Evolutionary conservation across 2,329 filamentous ascomycete species (phyloP).

Genomic region (Penicillium fuscoglaucum): DNA sequence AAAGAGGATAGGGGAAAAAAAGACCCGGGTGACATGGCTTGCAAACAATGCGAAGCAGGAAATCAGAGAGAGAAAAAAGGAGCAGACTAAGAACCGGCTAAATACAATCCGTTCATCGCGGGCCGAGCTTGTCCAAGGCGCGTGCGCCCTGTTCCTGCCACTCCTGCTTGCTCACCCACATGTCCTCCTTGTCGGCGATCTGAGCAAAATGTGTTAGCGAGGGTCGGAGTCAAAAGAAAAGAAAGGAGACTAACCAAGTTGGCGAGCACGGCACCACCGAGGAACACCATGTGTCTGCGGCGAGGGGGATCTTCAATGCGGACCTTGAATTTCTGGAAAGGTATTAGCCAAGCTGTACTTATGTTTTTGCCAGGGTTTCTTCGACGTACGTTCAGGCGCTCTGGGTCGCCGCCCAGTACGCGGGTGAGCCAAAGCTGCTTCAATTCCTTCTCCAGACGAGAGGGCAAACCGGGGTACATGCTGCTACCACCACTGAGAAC

Average conservation of each 20-base stretch:
- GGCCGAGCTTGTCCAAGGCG: constrained; percentile 87
- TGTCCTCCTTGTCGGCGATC: constrained; percentile 97
- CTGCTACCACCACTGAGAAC: constrained; percentile 94
- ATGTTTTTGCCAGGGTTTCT: background rate
- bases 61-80: constrained; percentile 21
- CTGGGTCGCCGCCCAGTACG: constrained; percentile 85
- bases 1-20: constrained; percentile 6
- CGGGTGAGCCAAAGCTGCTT: constrained; percentile 98
- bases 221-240: background rate
- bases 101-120: constrained; percentile 59
- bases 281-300: constrained; percentile 98
- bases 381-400: constrained; percentile 70
- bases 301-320: constrained; percentile 96
- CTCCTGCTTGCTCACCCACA: constrained; percentile 98
- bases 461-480: constrained; percentile 98
- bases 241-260: constrained; percentile 66
- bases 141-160: constrained; percentile 91
- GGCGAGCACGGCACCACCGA: constrained; percentile 91
- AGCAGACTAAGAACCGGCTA: constrained; percentile 19
- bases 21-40: constrained; percentile 19
- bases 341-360: constrained; percentile 9
- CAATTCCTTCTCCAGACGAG: constrained; percentile 93
- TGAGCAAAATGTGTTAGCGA: constrained; percentile 29
- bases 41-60: constrained; percentile 23
- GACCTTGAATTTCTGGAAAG: constrained; percentile 88